A percentile compares a stretch with the other conserved stretches of the same genome.
Evolutionary conservation across 2,329 filamentous ascomycete genomes (phyloP).

Genomic region (Penicillium sp.): DNA sequence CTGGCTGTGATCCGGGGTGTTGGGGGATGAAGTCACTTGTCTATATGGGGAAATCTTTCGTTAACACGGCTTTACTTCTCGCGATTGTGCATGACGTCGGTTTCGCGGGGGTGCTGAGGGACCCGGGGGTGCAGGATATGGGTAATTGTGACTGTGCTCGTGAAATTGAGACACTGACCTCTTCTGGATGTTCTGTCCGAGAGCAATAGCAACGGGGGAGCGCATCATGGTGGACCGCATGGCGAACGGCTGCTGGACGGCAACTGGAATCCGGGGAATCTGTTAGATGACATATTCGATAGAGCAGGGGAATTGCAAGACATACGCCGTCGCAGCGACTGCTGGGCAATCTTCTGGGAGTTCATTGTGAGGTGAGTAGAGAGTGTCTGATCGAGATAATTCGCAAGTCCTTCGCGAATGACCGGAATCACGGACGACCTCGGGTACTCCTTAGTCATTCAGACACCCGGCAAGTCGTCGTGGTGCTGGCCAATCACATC

Average conservation of each 20-base stretch:
- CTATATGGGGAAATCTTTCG: conserved; percentile 23
- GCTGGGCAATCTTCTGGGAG: conserved; percentile 50
- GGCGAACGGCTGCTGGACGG: conserved; percentile 46
- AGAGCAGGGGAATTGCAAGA: conserved; percentile 7
- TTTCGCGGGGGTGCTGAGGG: conserved; percentile 1
- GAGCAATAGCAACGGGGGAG: conserved; percentile 46
- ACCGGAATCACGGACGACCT: conserved; percentile 42
- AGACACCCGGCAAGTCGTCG: conserved; percentile 3
- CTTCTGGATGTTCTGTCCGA: conserved; percentile 45
- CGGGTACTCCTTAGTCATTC: conserved; percentile 40
- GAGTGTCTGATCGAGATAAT: conserved; percentile 20
- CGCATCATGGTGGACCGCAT: conserved; percentile 46
- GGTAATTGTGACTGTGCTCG: conserved; percentile 1
- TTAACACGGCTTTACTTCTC: conserved; percentile 15
- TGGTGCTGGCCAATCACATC: conserved; percentile 35
- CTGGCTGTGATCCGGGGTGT: conserved; percentile 37
- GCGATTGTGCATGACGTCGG: conserved; percentile 32
- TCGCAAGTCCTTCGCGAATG: conserved; percentile 27
- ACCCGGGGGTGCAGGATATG: neutral
- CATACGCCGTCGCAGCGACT: conserved; percentile 52
- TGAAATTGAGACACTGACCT: conserved; percentile 37
- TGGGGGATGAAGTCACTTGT: conserved; percentile 32
- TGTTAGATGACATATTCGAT: conserved; percentile 27
- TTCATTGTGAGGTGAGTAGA: conserved; percentile 41
- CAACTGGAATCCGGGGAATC: conserved; percentile 36